Percentiles rank a stretch among this genome's conserved stretches.
Evolutionary conservation across 202 grass and related monocot genomes (phyloP).

Genomic region (Schoenoplectus triqueter): DNA sequence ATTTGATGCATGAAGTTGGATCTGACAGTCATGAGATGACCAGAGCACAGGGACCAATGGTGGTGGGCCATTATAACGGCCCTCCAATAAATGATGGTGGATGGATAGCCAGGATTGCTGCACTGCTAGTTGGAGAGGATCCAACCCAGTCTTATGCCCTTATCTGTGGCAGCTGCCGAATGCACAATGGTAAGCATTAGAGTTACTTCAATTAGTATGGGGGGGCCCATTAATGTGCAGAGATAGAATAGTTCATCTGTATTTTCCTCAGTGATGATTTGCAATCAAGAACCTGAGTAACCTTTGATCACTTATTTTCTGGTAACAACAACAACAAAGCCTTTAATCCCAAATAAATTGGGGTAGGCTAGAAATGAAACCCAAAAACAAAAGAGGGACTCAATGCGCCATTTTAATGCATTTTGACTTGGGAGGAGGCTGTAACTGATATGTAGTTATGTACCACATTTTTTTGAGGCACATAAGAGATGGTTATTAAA

Average conservation of each 20-base stretch:
- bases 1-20: constrained; percentile 41
- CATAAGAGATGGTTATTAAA: background rate
- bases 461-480: background rate
- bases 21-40: constrained; percentile 47
- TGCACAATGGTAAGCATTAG: constrained; percentile 82
- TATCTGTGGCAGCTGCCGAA: constrained; percentile 91
- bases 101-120: constrained; percentile 85
- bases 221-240: background rate
- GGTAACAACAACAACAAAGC: background rate
- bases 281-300: background rate
- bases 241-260: background rate
- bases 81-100: constrained; percentile 62
- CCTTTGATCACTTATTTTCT: background rate
- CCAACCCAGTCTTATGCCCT: constrained; percentile 91
- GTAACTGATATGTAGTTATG: background rate
- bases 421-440: background rate
- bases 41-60: constrained; percentile 45
- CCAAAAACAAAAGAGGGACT: background rate
- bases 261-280: background rate
- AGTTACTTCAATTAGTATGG: background rate
- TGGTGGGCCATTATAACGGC: constrained; percentile 82
- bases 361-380: background rate
- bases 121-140: constrained; percentile 90
- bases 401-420: background rate
- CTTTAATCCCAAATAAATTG: too few species aligned